Conservation (phyloP, 2,329 filamentous ascomycete genomes). For the Hypoxylon sp. region DNA sequence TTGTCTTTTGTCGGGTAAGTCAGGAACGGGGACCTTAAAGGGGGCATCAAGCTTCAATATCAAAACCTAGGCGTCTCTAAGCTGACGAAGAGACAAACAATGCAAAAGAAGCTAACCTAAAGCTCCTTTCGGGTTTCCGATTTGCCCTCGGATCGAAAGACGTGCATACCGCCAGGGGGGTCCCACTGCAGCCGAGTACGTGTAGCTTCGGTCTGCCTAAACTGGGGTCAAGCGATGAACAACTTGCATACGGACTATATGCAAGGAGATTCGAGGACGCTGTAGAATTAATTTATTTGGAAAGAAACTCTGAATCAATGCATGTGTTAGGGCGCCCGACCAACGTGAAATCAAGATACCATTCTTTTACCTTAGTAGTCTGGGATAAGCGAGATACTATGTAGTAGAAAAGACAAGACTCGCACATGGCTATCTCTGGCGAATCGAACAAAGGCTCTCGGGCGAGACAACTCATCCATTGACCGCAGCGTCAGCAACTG, state of each 20-base stretch:
- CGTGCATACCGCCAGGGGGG: slow-evolving; percentile 43
- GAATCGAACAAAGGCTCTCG: slow-evolving; percentile 27
- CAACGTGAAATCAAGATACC: slow-evolving; percentile 10
- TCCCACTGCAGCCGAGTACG: slow-evolving; percentile 40
- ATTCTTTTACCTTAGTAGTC: background rate
- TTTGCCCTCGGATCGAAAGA: slow-evolving; percentile 44
- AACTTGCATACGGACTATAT: slow-evolving; percentile 32
- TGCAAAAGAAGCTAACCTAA: slow-evolving; percentile 25
- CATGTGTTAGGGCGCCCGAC: slow-evolving; percentile 11
- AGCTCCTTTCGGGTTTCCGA: slow-evolving; percentile 41
- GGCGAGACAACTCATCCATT: slow-evolving; percentile 24
- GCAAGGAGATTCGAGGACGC: slow-evolving; percentile 33
- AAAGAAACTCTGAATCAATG: slow-evolving; percentile 23
- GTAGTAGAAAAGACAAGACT: background rate
- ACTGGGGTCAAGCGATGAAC: slow-evolving; percentile 33
- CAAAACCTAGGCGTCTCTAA: slow-evolving; percentile 22
- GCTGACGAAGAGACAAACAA: slow-evolving; percentile 19
- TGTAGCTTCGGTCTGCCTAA: slow-evolving; percentile 44
- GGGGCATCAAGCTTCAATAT: slow-evolving; percentile 13
- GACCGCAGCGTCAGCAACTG: slow-evolving; percentile 27
- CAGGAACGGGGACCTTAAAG: slow-evolving; percentile 45
- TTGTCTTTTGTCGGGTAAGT: slow-evolving; percentile 30
- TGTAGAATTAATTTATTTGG: slow-evolving; percentile 37
- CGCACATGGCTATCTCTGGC: slow-evolving; percentile 37
- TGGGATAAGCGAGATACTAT: background rate